These are phyloP conservation scores for Coccomyxa subellipsoidea DNA, from an alignment of 163 green algal genomes.

Conservation along the genomic window DNA sequence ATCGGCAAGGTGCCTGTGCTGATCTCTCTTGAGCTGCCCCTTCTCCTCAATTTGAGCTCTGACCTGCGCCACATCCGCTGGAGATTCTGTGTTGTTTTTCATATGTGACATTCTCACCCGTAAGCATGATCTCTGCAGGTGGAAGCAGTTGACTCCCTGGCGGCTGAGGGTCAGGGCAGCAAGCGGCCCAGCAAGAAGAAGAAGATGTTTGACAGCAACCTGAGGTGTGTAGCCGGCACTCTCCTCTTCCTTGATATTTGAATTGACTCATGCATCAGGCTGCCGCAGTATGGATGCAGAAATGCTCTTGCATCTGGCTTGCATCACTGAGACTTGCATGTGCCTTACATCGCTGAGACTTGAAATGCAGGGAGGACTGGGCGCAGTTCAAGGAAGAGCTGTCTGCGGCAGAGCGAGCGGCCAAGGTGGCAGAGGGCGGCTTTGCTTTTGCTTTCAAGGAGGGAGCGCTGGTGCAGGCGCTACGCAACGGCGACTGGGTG, in stretches of 20 bases:
- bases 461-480: constrained; percentile 81
- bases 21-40: no score
- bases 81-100: no score
- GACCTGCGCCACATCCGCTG: no score
- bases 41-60: no score
- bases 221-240: not conserved
- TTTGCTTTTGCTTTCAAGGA: constrained; percentile 97
- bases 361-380: constrained; percentile 46
- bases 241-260: no score
- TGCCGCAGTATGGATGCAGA: no score
- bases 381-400: constrained; percentile 62
- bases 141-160: not conserved
- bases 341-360: no score
- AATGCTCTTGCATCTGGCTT: no score
- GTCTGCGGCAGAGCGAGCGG: constrained; percentile 61
- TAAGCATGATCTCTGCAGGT: no score
- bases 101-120: no score
- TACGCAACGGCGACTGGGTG: constrained; percentile 91
- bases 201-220: not conserved
- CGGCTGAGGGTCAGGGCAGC: not conserved
- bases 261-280: no score
- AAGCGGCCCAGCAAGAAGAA: not conserved
- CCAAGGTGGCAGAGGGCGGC: constrained; percentile 66
- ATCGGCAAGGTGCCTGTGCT: not conserved
- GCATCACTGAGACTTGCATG: no score